These are phyloP conservation scores for Irpex sp. DNA, from an alignment of 1,284 basidiomycete species.

Conservation along the genomic window DNA sequence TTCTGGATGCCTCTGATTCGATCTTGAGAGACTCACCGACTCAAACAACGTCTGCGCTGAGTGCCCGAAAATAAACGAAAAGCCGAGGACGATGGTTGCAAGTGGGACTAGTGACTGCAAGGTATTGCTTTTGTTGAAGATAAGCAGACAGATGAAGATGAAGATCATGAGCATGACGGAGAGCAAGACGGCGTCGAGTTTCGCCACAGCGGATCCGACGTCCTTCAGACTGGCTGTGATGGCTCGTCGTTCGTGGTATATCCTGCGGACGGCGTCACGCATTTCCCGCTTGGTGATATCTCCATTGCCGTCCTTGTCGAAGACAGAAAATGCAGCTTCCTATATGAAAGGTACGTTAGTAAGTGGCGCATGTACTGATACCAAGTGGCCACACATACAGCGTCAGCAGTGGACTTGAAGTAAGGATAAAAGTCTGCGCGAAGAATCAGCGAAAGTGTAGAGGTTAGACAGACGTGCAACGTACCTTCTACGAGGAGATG, in stretches of 20 bases:
- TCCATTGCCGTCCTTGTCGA: conserved; percentile 83
- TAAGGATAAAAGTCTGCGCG: conserved; percentile 70
- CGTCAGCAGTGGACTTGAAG: conserved; percentile 69
- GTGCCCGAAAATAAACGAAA: conserved; percentile 81
- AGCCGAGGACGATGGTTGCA: conserved; percentile 76
- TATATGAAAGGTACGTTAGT: conserved; percentile 21
- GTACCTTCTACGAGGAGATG: conserved; percentile 66
- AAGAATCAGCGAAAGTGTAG: conserved; percentile 7
- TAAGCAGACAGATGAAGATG: conserved; percentile 73
- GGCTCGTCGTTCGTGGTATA: conserved; percentile 77
- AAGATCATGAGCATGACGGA: conserved; percentile 57
- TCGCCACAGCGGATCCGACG: conserved; percentile 68
- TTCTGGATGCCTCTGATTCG: background rate
- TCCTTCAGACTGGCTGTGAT: conserved; percentile 74
- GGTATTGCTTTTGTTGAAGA: conserved; percentile 72
- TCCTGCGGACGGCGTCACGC: conserved; percentile 80
- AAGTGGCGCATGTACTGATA: background rate
- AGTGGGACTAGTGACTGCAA: conserved; percentile 78
- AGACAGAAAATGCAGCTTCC: conserved; percentile 71
- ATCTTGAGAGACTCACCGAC: conserved; percentile 44
- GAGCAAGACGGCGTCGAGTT: conserved; percentile 73
- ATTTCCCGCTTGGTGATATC: conserved; percentile 81
- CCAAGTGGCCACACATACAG: conserved; percentile 33
- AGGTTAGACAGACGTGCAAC: background rate
- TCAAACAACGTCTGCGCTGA: conserved; percentile 82